These are phyloP conservation scores for Chrysochromulina tobinii DNA, from an alignment of 78 protist genomes.

Conservation along the genomic window DNA sequence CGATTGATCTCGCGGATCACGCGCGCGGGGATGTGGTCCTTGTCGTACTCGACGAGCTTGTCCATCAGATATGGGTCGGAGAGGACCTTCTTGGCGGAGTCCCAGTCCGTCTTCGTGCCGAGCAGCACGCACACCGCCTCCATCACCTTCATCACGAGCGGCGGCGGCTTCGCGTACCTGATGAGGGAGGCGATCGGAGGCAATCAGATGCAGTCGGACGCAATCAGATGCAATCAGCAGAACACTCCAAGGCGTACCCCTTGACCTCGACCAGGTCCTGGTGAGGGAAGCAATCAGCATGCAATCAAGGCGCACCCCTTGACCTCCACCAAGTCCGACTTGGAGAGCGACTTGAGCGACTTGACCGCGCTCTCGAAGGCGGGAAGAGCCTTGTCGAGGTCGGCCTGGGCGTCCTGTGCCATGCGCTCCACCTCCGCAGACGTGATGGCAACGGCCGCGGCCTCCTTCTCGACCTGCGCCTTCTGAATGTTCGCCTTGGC, in stretches of 20 bases:
- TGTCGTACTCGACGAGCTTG: constrained; percentile 64
- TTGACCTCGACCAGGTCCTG: constrained; percentile 65
- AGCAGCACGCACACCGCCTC: constrained; percentile 74
- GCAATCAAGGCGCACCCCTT: too few relatives aligned
- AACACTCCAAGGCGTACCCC: too few relatives aligned
- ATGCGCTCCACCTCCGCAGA: constrained; percentile 43
- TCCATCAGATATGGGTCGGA: constrained; percentile 26
- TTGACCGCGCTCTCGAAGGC: constrained; percentile 64
- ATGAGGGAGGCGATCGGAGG: not conserved
- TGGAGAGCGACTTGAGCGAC: constrained; percentile 62
- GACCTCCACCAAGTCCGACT: constrained; percentile 67
- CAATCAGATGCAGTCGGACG: too few relatives aligned
- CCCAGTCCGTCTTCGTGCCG: constrained; percentile 64
- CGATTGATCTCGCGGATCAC: constrained; percentile 21
- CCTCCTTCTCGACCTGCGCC: constrained; percentile 45
- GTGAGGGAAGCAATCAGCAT: not conserved
- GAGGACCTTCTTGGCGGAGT: constrained; percentile 44
- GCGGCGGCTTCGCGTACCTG: constrained; percentile 35
- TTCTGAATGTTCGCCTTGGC: constrained; percentile 43
- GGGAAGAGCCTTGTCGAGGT: constrained; percentile 77
- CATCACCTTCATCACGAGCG: constrained; percentile 65
- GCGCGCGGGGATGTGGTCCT: constrained; percentile 62
- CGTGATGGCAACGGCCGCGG: constrained; percentile 51
- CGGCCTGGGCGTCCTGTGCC: constrained; percentile 67
- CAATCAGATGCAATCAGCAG: too few relatives aligned